Evolutionary conservation across 805 yeast genomes (phyloP).

Genomic region (Candida silvicultrix): DNA sequence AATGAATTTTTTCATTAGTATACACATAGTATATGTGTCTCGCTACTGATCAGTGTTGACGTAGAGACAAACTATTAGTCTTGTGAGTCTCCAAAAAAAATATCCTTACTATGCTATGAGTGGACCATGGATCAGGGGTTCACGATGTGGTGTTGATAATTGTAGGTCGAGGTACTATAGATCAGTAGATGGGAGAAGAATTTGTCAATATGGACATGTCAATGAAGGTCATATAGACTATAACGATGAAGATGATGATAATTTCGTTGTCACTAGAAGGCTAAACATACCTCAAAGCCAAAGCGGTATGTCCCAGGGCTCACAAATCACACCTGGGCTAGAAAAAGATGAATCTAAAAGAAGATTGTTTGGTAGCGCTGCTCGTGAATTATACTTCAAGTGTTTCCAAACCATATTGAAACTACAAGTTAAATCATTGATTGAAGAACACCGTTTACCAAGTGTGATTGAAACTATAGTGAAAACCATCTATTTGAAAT

Average conservation of each 20-base stretch:
- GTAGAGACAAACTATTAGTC: too few species aligned
- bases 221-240: constrained; percentile 72
- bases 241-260: constrained; percentile 76
- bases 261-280: constrained; percentile 44
- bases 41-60: too few species aligned
- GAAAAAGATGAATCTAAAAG: constrained; percentile 8
- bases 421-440: constrained; percentile 38
- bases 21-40: too few species aligned
- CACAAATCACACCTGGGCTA: constrained; percentile 23
- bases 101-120: constrained; percentile 12
- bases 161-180: constrained; percentile 78
- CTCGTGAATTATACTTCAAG: constrained; percentile 34
- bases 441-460: constrained; percentile 26
- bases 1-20: too few species aligned
- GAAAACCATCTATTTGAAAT: constrained; percentile 31
- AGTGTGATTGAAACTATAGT: constrained; percentile 25
- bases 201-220: constrained; percentile 91
- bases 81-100: too few species aligned
- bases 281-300: constrained; percentile 41
- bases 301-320: constrained; percentile 31
- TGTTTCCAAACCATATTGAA: constrained; percentile 46
- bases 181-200: constrained; percentile 65
- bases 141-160: constrained; percentile 84
- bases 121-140: constrained; percentile 48
- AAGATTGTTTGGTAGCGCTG: constrained; percentile 42